Evolutionary conservation across 805 yeast genomes (phyloP), one percentile per base, ranked within the genome.

Genomic region (Ascoidea tarda): DNA sequence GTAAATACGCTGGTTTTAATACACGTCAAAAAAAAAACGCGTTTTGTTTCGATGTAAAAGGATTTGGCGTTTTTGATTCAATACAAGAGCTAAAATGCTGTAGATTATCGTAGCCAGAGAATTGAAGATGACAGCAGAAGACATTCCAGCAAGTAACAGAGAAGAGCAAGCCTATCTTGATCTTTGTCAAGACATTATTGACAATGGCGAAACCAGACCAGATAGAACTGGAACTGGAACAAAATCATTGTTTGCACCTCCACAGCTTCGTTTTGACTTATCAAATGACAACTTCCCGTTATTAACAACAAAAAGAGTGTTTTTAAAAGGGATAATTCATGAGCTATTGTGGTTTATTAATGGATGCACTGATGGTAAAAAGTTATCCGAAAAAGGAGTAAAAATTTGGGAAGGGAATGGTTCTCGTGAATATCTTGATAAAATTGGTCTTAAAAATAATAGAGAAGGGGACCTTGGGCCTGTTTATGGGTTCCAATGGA

Each of bases 331-430:
- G 6, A 88, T 93, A 48, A 77, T 91, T 42, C 81, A 87, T 58
- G 99, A 93, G 65, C 72, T 93, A 33, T 73, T 93, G 12, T 93
- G 99, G 99, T 93, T 93, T 63, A 76, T 93, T 6, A 73, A 79
- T 4, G 99, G 98, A 0, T 78, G 82, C 57, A 93, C 99, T 0
- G 95, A 91, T 64, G 95, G 93, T 45, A 84, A 83, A 58, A 73
- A 76, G 57, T 71, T 93, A 47, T 71, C 83, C 14, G 95, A 83
- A 2, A 77, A 83, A 59, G 96, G 96, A 44, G 95, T 93, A n/a
- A 90, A 81, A 63, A 93, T 93, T 53, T 93, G 99, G 99, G 99
- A 93, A 66, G 99, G 99, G 16, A 93, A 93, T 65, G 99, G 98
- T 8, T 86, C 96, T 45, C 74, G 97, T 55, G 96, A 88, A 66